A percentile compares a stretch with the other conserved stretches of the same genome.
These are phyloP conservation scores for Blastocystis sp. DNA, from an alignment of 352 stramenopile species.

Conservation along the genomic window DNA sequence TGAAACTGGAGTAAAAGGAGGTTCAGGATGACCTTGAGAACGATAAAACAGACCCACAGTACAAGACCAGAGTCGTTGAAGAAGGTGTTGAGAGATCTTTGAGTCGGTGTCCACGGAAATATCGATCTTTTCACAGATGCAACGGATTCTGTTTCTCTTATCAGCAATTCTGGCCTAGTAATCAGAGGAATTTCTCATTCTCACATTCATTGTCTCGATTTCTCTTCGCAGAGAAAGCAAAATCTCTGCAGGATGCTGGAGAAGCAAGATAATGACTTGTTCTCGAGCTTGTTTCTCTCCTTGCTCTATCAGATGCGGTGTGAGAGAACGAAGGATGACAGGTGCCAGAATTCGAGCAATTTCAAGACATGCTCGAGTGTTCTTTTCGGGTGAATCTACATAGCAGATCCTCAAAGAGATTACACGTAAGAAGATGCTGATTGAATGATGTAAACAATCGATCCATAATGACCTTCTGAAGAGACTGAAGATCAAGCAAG, in stretches of 20 bases:
- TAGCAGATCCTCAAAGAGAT: not conserved
- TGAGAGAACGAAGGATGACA: not conserved
- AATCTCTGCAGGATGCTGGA: not conserved
- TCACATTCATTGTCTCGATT: not conserved
- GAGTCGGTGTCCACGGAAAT: not conserved
- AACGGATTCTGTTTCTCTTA: not conserved
- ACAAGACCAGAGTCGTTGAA: not conserved
- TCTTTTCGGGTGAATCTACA: conserved; percentile 6
- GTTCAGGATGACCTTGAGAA: not conserved
- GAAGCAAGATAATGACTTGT: not conserved
- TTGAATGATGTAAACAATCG: conserved; percentile 23
- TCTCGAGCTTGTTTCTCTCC: not conserved
- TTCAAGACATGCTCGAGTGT: not conserved
- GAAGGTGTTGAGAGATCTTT: not conserved
- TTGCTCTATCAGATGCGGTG: not conserved
- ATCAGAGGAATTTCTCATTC: not conserved
- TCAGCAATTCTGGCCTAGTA: conserved; percentile 8
- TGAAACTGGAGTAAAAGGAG: conserved; percentile 35
- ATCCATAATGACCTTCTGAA: conserved; percentile 16
- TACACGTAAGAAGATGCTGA: conserved; percentile 18
- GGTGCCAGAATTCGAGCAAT: not conserved
- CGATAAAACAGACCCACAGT: conserved; percentile 2
- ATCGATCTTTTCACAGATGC: not conserved
- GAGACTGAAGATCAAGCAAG: not conserved
- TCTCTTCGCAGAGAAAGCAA: not conserved